These are phyloP conservation scores for Giardia duodenalis DNA, from an alignment of 208 protist species.

Conservation along the genomic window DNA sequence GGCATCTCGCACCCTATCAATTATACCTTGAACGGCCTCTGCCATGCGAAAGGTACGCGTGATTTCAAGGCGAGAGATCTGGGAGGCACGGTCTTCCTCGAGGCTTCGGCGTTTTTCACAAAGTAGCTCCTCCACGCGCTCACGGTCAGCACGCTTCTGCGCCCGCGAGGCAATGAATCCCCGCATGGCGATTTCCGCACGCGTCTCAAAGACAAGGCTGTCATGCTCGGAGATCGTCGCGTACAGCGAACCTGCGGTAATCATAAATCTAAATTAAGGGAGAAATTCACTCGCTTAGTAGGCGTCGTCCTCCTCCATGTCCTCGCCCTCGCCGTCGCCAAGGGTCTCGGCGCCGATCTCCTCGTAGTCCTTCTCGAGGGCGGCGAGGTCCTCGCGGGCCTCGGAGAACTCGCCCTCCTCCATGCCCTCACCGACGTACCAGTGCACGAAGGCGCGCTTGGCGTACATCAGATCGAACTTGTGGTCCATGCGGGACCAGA, in stretches of 20 bases:
- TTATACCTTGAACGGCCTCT: background rate
- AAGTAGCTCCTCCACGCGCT: background rate
- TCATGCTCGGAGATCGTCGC: background rate
- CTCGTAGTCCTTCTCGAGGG: constrained; percentile 57
- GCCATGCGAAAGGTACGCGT: background rate
- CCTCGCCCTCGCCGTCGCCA: constrained; percentile 26
- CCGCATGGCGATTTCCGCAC: background rate
- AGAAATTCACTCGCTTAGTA: no score
- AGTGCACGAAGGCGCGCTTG: constrained; percentile 60
- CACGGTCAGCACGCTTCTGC: background rate
- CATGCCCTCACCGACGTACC: constrained; percentile 61
- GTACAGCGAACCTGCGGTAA: no score
- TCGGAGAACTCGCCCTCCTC: constrained; percentile 59
- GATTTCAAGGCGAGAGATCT: background rate
- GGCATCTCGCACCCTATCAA: background rate
- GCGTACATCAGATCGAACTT: constrained; percentile 60
- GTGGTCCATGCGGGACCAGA: constrained; percentile 51
- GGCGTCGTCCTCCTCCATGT: constrained; percentile 8
- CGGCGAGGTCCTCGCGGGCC: constrained; percentile 54
- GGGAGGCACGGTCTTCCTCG: background rate
- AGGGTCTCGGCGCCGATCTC: constrained; percentile 49
- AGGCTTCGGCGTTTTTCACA: background rate
- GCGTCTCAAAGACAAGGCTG: background rate
- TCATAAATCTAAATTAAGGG: no score
- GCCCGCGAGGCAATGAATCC: background rate